A percentile compares a stretch with the other conserved stretches of the same genome.
Evolutionary conservation across 2,329 filamentous ascomycete genomes (phyloP).

Genomic region (Exophiala alcalophila): DNA sequence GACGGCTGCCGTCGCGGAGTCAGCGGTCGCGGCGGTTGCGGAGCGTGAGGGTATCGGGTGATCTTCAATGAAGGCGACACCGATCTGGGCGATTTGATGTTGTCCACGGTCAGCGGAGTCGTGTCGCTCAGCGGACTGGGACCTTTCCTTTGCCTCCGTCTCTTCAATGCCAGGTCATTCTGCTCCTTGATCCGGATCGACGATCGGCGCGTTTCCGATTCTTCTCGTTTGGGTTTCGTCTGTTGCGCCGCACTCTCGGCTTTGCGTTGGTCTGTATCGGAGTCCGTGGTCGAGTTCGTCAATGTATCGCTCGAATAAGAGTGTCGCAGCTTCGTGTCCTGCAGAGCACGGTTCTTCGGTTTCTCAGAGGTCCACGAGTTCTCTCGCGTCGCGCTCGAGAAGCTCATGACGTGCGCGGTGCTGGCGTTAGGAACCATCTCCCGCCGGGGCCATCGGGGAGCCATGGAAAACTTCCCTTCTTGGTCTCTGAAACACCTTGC

Average conservation of each 20-base stretch:
- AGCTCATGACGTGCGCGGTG: slow-evolving; percentile 25
- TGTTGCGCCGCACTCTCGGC: slow-evolving; percentile 3
- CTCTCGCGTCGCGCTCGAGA: slow-evolving; percentile 18
- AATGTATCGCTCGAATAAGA: slow-evolving; percentile 30
- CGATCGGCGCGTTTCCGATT: slow-evolving; percentile 24
- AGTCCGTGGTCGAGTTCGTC: slow-evolving; percentile 22
- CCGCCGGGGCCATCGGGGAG: slow-evolving; percentile 63
- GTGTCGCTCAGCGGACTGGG: slow-evolving; percentile 36
- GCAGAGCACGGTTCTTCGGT: slow-evolving; percentile 15
- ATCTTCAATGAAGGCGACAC: slow-evolving; percentile 65
- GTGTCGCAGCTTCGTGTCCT: slow-evolving; percentile 26
- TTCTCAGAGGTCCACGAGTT: slow-evolving; percentile 19
- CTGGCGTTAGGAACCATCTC: slow-evolving; percentile 16
- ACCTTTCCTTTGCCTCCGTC: slow-evolving; percentile 51
- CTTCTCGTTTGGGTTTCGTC: slow-evolving; percentile 18
- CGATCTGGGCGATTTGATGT: slow-evolving; percentile 90
- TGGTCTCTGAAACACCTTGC: slow-evolving; percentile 81
- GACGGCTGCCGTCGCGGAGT: slow-evolving; percentile 87
- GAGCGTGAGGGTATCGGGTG: slow-evolving; percentile 86
- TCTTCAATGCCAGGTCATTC: slow-evolving; percentile 44
- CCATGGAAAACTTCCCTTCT: slow-evolving; percentile 72
- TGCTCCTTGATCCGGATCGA: slow-evolving; percentile 31
- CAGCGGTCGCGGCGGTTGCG: slow-evolving; percentile 82
- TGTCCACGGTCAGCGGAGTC: slow-evolving; percentile 64
- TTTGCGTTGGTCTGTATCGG: slow-evolving; percentile 26